Evolutionary conservation across 352 stramenopile genomes (phyloP), one percentile per base, ranked within the genome.

Genomic region (Globisporangium perplexum): DNA sequence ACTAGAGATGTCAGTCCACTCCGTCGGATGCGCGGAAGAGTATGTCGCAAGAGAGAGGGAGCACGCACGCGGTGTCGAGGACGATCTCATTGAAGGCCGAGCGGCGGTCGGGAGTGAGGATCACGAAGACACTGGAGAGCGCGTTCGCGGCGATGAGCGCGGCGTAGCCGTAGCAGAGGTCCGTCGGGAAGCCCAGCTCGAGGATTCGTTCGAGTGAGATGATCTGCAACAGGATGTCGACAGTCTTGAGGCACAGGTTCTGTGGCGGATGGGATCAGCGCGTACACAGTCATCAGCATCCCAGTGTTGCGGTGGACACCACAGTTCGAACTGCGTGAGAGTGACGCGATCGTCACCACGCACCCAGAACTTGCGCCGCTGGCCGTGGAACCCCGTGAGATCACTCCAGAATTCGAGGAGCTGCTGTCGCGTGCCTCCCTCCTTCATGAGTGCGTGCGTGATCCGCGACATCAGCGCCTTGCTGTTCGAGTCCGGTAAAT

Each of bases 361-460:
- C 60, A 82, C 72, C 69, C 72, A 82, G 43, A 66, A 63, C 42
- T 82, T 82, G 18, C 72, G 61, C 23, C 74, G 64, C 18, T 43
- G 47, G 5, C 72, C 69, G 11, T 70, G 53, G 35, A 68, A 64
- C 3, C 36, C 51, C 7, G 60, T 68, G 18, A 78, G 26, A 11
- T 75, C 63, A 36, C 24, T 35, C 57, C 57, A 71, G 20, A 69
- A 66, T 18, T 28, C 22, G 36, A 46, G 39, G 22, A 60, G 36
- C 17, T 39, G 36, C 20, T 60, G 38, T 0, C 22, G 55, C 4
- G 11, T 39, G 12, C 3, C 23, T 14, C 53, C 36, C 31, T 59
- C 46, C 7, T 26, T 30, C 10, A 59, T 35, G 4, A 59, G 33
- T n/a, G 14, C 24, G 35, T 35, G 36, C 15, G 45, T 59, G 43